Evolutionary conservation across 805 yeast species (phyloP), one percentile per base, ranked within the genome.

Genomic region (Myxozyma sirexii): DNA sequence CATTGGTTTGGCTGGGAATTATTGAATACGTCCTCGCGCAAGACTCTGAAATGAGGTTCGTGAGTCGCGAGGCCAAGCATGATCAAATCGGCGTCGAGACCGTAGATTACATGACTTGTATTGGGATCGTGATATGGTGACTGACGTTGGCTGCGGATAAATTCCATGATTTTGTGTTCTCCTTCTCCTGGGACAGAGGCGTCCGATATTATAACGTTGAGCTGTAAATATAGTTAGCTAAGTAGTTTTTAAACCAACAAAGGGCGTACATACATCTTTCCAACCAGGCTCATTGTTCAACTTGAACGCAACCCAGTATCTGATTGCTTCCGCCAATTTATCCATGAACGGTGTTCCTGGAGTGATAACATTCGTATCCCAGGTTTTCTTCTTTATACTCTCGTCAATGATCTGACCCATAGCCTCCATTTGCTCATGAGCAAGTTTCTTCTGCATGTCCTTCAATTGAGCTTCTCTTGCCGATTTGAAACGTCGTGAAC

Each of bases 291-390:
- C 99, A 8, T 82, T 82, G 38, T 90, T 81, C 38, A 94, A 77
- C 72, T 94, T 94, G 73, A 88, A 90, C 2, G 96, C 90, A 6
- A 89, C 90, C 96, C 97, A 94, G 73, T 90, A 94, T 62, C 94
- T 79, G 64, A 94, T 77, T 3, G 94, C 86, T 33, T 78, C 77
- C 0, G 98, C 97, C 62, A 94, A 77, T 54, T 85, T 85, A 70
- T 88, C 93, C 99, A 94, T 94, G 68, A 94, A 94, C 26, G 97
- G 97, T 0, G 99, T 94, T 60, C 99, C 99, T 3, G 99, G 99
- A 1, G 99, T 94, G 69, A 94, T 94, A 10, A 96, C 93, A 70
- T 94, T 94, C 23, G 96, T 84, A 76, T 94, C 99, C 96, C 97
- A 93, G 6, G 87, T 82, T 70, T 85, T 86, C 69, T 88, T 87